These are phyloP conservation scores for Saccharomyces hybrid DNA, from an alignment of 1,139 yeast genomes.

Conservation along the genomic window DNA sequence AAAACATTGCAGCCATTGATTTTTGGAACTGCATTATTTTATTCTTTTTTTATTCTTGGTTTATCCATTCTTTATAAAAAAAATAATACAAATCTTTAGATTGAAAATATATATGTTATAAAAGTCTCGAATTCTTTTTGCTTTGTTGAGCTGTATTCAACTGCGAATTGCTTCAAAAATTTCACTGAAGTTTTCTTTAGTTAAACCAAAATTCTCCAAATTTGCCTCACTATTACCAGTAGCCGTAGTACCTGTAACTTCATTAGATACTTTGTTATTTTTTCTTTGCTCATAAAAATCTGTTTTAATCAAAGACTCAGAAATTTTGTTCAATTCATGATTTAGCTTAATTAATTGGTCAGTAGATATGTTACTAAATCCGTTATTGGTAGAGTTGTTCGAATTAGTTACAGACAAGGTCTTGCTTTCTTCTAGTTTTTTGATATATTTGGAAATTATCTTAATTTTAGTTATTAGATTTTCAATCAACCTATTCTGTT, in stretches of 20 bases:
- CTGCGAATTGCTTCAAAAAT: not conserved
- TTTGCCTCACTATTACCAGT: not conserved
- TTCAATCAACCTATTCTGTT: slow-evolving; percentile 14
- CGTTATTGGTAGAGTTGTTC: slow-evolving; percentile 8
- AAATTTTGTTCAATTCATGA: slow-evolving; percentile 20
- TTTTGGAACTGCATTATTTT: not conserved
- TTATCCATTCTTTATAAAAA: slow-evolving; percentile 1
- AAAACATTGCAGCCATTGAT: not conserved
- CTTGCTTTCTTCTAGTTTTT: not conserved
- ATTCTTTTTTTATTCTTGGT: not conserved
- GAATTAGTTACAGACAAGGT: not conserved
- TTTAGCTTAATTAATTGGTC: slow-evolving; percentile 14
- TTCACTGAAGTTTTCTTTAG: not conserved
- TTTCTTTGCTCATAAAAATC: slow-evolving; percentile 25
- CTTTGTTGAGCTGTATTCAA: not conserved
- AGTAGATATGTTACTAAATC: slow-evolving; percentile 15
- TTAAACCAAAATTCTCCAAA: not conserved
- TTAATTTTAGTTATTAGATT: slow-evolving; percentile 17
- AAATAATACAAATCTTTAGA: slow-evolving; percentile 8
- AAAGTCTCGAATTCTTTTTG: slow-evolving; percentile 9
- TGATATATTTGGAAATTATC: slow-evolving; percentile 16
- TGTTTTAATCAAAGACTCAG: slow-evolving; percentile 28
- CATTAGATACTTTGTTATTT: slow-evolving; percentile 9
- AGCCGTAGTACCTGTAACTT: not conserved
- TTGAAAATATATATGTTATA: slow-evolving; percentile 14